Evolutionary conservation across 2,329 filamentous ascomycete species (phyloP).

Genomic region (Fonsecaea erecta): DNA sequence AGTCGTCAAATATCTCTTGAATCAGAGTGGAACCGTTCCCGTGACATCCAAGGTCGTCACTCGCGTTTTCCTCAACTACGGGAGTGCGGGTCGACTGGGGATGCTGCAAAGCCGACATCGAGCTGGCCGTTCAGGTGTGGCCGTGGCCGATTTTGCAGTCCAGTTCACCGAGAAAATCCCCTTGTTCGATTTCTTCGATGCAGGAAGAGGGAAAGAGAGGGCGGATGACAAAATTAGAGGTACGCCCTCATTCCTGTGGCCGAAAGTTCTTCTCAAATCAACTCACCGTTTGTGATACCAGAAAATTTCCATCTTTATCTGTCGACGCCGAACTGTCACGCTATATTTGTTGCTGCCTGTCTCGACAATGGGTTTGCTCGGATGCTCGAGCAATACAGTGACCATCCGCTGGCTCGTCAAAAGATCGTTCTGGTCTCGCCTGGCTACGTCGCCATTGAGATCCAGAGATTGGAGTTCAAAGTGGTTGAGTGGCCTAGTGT

Average conservation of each 20-base stretch:
- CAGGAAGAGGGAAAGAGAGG: conserved; percentile 36
- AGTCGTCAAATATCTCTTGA: conserved; percentile 32
- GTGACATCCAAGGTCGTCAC: conserved; percentile 29
- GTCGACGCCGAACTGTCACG: conserved; percentile 34
- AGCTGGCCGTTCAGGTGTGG: background rate
- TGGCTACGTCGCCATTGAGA: conserved; percentile 30
- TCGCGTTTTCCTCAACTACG: conserved; percentile 33
- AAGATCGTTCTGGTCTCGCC: conserved; percentile 35
- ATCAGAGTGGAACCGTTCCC: conserved; percentile 27
- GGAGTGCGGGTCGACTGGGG: background rate
- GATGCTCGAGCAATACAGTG: conserved; percentile 36
- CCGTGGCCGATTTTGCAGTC: conserved; percentile 26
- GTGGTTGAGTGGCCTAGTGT: conserved; percentile 24
- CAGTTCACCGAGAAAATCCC: conserved; percentile 35
- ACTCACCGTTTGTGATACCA: background rate
- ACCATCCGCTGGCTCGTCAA: conserved; percentile 24
- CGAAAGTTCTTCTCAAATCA: background rate
- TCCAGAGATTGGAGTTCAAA: conserved; percentile 21
- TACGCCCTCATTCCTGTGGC: background rate
- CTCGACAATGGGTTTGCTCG: conserved; percentile 36
- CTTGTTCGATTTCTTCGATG: conserved; percentile 36
- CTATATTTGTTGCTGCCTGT: conserved; percentile 35
- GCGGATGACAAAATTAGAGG: conserved; percentile 38
- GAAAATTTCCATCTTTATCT: conserved; percentile 37
- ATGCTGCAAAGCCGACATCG: conserved; percentile 12